Base-by-base conservation (phyloP, 805 yeast species). In the Candida suzukii region DNA sequence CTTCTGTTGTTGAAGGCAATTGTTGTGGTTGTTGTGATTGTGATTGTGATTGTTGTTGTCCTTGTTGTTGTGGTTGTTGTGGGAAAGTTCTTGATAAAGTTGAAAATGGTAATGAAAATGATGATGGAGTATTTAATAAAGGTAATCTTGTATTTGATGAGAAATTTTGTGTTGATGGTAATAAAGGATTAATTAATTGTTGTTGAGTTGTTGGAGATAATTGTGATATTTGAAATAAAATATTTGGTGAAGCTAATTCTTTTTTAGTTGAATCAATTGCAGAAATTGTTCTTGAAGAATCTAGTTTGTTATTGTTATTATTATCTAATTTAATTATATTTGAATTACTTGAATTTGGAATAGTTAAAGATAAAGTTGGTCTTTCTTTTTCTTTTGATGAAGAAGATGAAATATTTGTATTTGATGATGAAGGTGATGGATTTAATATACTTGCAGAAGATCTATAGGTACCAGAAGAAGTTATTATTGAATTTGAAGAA, bases 361-460 rank as follows among this genome's bases (percentile, higher is more conserved):
- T 81, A 49, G 78, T 78, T 11, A 81, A 80, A 42, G 85, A 60
- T 35, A 81, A 60, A 1, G 80, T 70, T 1, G 88, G 88, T 44
- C 88, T 60, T 38, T 62, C n/a, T 24, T 8, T 24, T 9, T 24
- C 11, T 9, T 24, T 24, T 24, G 48, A 33, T 27, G 42, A 37
- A 7, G 35, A 30, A 17, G 41, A 25, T 17, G 44, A 35, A 12
- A 37, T 17, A 21, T 29, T 17, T 26, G 31, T 36, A 34, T 28
- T 37, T 41, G 21, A 47, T 40, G 6, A 51, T 44, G 31, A 46
- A 46, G 17, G 14, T n/a, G n/a, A n/a, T n/a, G n/a, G n/a, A n/a
- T n/a, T n/a, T n/a, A n/a, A n/a, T n/a, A n/a, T n/a, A n/a, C n/a
- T n/a, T n/a, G n/a, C n/a, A n/a, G n/a, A n/a, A n/a, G n/a, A n/a